These are phyloP conservation scores for Verticillium dahliae DNA, from an alignment of 2,329 filamentous ascomycete species.

Conservation along the genomic window DNA sequence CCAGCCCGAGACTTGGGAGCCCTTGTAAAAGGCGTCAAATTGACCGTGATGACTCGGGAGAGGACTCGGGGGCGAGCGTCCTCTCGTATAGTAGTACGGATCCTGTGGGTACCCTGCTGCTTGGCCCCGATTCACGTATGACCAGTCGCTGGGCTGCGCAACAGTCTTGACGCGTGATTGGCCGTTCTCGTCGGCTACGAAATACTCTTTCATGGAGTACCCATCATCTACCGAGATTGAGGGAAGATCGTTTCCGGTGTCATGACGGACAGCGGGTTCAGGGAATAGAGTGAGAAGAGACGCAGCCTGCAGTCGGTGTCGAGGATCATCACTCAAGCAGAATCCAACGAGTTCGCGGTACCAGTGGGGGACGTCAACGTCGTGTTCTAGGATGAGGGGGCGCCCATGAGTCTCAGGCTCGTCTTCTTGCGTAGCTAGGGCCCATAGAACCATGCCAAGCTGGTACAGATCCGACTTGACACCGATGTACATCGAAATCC, in stretches of 20 bases:
- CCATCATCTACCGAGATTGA: slow-evolving; percentile 34
- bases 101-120: slow-evolving; percentile 29
- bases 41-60: slow-evolving; percentile 35
- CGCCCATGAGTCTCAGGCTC: slow-evolving; percentile 77
- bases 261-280: background rate
- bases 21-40: slow-evolving; percentile 20
- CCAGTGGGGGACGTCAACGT: slow-evolving; percentile 66
- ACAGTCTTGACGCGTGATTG: slow-evolving; percentile 31
- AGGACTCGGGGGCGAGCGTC: slow-evolving; percentile 48
- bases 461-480: slow-evolving; percentile 97
- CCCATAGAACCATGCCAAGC: slow-evolving; percentile 95
- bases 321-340: slow-evolving; percentile 71
- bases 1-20: slow-evolving; percentile 26
- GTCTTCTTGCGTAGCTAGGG: slow-evolving; percentile 77
- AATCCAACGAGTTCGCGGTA: slow-evolving; percentile 69
- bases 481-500: slow-evolving; percentile 94
- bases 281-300: slow-evolving; percentile 68
- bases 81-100: slow-evolving; percentile 39
- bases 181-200: slow-evolving; percentile 26
- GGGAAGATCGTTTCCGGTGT: slow-evolving; percentile 3
- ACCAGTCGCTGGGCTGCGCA: slow-evolving; percentile 36
- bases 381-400: slow-evolving; percentile 56
- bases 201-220: slow-evolving; percentile 29
- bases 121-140: slow-evolving; percentile 27
- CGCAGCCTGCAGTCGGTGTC: slow-evolving; percentile 65